These are phyloP conservation scores for Inga oerstediana DNA, from an alignment of 306 rosid genomes.

Conservation along the genomic window DNA sequence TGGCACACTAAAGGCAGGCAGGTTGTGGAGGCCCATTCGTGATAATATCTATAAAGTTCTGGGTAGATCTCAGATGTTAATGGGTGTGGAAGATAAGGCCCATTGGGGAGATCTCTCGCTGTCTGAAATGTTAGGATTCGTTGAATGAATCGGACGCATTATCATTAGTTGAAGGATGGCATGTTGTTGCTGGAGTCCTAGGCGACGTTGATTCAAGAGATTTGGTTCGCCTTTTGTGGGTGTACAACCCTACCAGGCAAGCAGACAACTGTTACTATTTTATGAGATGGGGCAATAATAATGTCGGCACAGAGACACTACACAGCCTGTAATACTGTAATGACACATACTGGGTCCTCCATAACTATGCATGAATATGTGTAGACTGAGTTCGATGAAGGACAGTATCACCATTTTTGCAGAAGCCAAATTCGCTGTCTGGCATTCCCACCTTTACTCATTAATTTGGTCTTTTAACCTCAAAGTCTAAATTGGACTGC, in stretches of 20 bases:
- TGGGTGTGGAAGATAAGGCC: not conserved
- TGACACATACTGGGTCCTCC: slow-evolving; percentile 1
- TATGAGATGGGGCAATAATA: not conserved
- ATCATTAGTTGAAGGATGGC: not conserved
- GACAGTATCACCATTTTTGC: not conserved
- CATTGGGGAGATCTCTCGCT: not conserved
- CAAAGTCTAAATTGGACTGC: not conserved
- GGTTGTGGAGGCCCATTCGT: not conserved
- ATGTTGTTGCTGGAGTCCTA: not conserved
- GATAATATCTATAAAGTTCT: not conserved
- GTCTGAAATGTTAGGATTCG: not conserved
- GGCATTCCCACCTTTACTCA: not conserved
- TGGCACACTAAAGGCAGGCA: not conserved
- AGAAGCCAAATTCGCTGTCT: not conserved
- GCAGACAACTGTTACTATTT: not conserved
- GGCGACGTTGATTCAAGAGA: not conserved
- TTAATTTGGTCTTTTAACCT: not conserved
- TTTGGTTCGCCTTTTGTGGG: not conserved
- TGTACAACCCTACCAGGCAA: not conserved
- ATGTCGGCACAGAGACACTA: not conserved
- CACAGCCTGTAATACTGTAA: not conserved
- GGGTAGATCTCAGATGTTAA: not conserved
- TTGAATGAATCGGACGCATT: not conserved
- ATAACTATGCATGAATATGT: not conserved
- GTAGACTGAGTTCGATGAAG: not conserved